Base-by-base conservation (phyloP, 768 basidiomycete genomes). In the Amanita subjunquillea region DNA sequence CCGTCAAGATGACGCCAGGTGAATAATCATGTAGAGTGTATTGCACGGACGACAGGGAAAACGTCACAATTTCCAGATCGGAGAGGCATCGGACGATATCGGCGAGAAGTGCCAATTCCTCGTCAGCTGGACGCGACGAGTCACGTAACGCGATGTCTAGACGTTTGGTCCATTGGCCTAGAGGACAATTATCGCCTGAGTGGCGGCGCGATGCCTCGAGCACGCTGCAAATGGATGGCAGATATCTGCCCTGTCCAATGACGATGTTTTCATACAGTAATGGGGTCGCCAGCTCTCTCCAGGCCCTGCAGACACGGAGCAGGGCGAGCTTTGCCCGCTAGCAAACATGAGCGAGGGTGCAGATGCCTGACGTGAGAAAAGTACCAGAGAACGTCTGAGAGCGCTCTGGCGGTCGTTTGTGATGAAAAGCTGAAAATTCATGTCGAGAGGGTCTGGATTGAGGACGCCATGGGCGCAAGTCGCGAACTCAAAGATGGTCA, bases 241-340 rank as follows among this genome's bases (percentile, higher is more conserved):
- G 53, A 22, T 32, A 32, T 5, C 39, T 20, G 15, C 46, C 46
- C 1, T 45, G 45, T 41, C 53, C 40, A 25, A 65, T 55, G 29
- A 57, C 37, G 25, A 64, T 40, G 46, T 57, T 60, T 49, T 65
- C 62, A 51, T 63, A 67, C 36, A 65, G 60, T 32, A 59, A 58
- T 13, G 60, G 62, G 7, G 50, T 50, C 15, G 57, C 56, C 38
- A 63, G 45, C 4, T 50, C 51, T 13, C 59, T 54, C 63, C 64
- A 67, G 29, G 59, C 29, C 29, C 58, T 65, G 54, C 60, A 67
- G 12, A 65, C 65, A 10, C 54, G 57, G 9, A 63, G 57, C 32
- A 65, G 49, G 56, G 57, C 54, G 9, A 61, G 53, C 53, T 62
- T 67, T 9, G 60, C 60, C 10, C 60, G 50, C 65, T 67, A 13